phyloP scores from a whole-genome alignment of 2,329 filamentous ascomycete genomes.

The Microthyrium microscopicum region DNA sequence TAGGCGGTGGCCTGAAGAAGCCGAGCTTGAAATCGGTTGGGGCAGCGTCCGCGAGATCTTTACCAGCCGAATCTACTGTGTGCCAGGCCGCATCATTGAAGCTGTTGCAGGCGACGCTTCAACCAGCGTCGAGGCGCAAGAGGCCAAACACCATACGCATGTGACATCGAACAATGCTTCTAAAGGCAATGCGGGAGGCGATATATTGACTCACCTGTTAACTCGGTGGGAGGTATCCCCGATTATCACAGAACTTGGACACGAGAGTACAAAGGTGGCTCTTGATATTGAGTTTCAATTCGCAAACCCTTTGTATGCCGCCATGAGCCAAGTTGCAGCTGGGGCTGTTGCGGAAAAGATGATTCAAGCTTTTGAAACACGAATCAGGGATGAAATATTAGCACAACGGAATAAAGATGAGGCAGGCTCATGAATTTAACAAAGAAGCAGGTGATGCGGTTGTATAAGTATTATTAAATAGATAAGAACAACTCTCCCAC shows the following conservation, averaged over 20 bases:
- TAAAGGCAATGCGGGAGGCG: slow-evolving; percentile 9
- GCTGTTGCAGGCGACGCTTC: slow-evolving; percentile 47
- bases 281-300: slow-evolving; percentile 71
- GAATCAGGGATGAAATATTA: slow-evolving; percentile 40
- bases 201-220: slow-evolving; percentile 49
- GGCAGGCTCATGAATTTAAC: too few relatives aligned
- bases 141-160: slow-evolving; percentile 1
- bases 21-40: slow-evolving; percentile 72
- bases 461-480: too few relatives aligned
- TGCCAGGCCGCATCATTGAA: slow-evolving; percentile 56
- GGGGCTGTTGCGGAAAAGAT: slow-evolving; percentile 74
- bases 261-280: slow-evolving; percentile 52
- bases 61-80: slow-evolving; percentile 61
- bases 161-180: neutral
- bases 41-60: slow-evolving; percentile 71
- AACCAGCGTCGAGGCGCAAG: slow-evolving; percentile 9
- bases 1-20: slow-evolving; percentile 51
- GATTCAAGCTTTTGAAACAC: slow-evolving; percentile 83
- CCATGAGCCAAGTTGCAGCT: slow-evolving; percentile 64
- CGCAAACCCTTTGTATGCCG: slow-evolving; percentile 71
- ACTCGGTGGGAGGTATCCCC: slow-evolving; percentile 53
- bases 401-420: too few relatives aligned
- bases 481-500: too few relatives aligned
- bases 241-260: slow-evolving; percentile 25
- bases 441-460: too few relatives aligned